Conservation (phyloP, 352 stramenopile species). For the Globisporangium abappressorium region DNA sequence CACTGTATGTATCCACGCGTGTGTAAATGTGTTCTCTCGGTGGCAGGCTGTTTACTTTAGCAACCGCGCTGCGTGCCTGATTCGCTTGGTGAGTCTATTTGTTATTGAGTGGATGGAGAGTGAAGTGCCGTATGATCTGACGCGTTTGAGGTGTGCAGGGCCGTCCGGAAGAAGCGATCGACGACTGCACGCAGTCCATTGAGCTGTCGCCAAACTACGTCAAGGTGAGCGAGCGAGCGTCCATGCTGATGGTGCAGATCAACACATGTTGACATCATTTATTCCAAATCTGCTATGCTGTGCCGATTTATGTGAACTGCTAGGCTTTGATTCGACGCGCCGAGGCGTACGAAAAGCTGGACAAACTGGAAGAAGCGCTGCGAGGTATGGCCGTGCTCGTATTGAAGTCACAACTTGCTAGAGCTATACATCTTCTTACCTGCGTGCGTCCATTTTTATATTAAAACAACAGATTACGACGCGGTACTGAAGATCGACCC, state of each 20-base stretch:
- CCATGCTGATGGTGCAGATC: slow-evolving; percentile 10
- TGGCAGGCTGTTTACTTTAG: slow-evolving; percentile 80
- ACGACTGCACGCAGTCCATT: slow-evolving; percentile 94
- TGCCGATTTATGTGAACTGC: neutral
- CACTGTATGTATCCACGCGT: neutral
- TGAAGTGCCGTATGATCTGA: neutral
- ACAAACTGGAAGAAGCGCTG: slow-evolving; percentile 94
- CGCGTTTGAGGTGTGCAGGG: slow-evolving; percentile 20
- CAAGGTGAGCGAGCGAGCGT: slow-evolving; percentile 60
- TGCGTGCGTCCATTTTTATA: neutral
- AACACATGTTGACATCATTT: no score
- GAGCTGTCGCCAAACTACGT: slow-evolving; percentile 95
- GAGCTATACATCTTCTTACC: no score
- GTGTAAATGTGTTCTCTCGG: neutral
- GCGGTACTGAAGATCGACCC: slow-evolving; percentile 93
- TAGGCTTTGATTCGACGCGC: slow-evolving; percentile 88
- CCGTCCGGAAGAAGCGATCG: slow-evolving; percentile 86
- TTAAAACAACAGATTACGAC: slow-evolving; percentile 62
- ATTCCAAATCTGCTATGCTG: no score
- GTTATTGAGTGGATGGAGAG: neutral
- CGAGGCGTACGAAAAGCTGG: slow-evolving; percentile 89
- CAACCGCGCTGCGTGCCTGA: slow-evolving; percentile 78
- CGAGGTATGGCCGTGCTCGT: slow-evolving; percentile 36
- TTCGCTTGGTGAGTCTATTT: slow-evolving; percentile 39
- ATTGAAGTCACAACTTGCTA: neutral